phyloP scores from a whole-genome alignment of 1,284 basidiomycete genomes.

The Pascua guehoae region DNA sequence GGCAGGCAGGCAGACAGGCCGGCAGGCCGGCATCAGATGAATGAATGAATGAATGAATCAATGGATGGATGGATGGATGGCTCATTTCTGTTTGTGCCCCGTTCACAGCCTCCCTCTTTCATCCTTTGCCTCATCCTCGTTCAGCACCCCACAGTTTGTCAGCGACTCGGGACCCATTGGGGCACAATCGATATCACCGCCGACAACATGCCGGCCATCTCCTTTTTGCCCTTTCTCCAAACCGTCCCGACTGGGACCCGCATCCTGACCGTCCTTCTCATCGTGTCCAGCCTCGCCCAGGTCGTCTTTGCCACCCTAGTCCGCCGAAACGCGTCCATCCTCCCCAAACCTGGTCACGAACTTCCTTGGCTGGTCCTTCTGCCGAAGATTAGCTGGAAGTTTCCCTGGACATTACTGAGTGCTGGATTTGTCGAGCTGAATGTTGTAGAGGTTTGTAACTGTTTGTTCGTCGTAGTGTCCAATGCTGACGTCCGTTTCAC shows the following conservation, averaged over 20 bases:
- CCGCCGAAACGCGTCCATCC: conserved; percentile 2
- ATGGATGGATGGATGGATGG: too few relatives aligned
- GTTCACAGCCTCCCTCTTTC: neutral
- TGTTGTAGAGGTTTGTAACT: conserved; percentile 68
- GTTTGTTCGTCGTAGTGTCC: neutral
- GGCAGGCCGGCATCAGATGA: too few relatives aligned
- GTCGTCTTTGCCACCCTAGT: conserved; percentile 48
- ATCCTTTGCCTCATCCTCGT: neutral
- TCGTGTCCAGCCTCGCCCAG: conserved; percentile 64
- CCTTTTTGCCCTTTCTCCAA: conserved; percentile 47
- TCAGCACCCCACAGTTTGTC: neutral
- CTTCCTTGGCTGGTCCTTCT: conserved; percentile 77
- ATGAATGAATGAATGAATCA: too few relatives aligned
- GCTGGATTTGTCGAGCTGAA: conserved; percentile 81
- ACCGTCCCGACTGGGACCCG: conserved; percentile 61
- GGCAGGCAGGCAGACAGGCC: too few relatives aligned
- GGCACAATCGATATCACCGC: neutral
- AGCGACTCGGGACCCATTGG: too few relatives aligned
- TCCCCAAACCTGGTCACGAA: conserved; percentile 28
- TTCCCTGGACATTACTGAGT: conserved; percentile 89
- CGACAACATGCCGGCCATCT: conserved; percentile 42
- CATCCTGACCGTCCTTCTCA: conserved; percentile 64
- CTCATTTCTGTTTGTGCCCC: too few relatives aligned
- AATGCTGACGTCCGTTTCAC: conserved; percentile 56
- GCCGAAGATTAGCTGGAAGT: conserved; percentile 77